Evolutionary conservation across 306 rosid genomes (phyloP).

Genomic region (Quercus rubra): DNA sequence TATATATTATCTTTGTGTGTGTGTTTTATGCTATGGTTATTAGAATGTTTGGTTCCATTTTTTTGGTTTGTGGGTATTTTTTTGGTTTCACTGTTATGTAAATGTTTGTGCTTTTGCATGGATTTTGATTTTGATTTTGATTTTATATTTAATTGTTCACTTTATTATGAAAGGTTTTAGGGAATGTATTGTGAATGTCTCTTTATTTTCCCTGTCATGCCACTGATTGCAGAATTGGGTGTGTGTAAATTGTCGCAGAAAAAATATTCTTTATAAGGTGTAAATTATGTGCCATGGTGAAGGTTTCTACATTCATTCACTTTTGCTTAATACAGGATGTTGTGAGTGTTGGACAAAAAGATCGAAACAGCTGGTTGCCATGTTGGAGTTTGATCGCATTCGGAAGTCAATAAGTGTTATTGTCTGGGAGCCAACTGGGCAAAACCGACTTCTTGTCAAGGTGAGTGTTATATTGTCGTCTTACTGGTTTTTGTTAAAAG

Average conservation of each 20-base stretch:
- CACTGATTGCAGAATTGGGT: no score
- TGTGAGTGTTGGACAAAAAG: conserved; percentile 85
- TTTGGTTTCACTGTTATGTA: no score
- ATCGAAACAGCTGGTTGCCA: conserved; percentile 62
- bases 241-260: conserved; percentile 4
- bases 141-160: no score
- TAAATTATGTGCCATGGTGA: conserved; percentile 9
- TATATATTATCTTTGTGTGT: no score
- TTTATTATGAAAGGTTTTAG: no score
- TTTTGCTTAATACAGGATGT: conserved; percentile 48
- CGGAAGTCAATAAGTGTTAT: conserved; percentile 94
- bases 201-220: no score
- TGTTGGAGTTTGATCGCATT: conserved; percentile 85
- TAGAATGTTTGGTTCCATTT: no score
- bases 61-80: no score
- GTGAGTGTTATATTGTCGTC: conserved; percentile 26
- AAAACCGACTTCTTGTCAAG: conserved; percentile 81
- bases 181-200: no score
- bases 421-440: conserved; percentile 57
- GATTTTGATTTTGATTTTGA: no score
- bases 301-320: conserved; percentile 8
- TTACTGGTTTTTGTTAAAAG: neutral
- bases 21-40: no score
- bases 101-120: no score
- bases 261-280: conserved; percentile 14